phyloP scores from a whole-genome alignment of 352 stramenopile genomes.

The Phytophthora tentaculata region DNA sequence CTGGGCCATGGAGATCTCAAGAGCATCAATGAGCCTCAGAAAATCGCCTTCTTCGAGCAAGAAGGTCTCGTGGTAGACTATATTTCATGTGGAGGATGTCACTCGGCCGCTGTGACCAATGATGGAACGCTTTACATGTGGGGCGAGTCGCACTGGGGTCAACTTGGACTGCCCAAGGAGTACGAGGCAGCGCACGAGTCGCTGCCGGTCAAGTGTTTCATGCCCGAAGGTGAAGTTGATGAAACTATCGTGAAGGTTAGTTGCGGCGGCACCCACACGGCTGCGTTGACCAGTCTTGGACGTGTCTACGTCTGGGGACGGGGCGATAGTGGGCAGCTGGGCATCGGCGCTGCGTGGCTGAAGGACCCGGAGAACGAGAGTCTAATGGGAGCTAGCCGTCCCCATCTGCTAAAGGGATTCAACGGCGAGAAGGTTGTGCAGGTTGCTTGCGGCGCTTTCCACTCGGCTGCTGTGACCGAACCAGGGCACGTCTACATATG shows the following conservation, averaged over 20 bases:
- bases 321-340: conserved; percentile 79
- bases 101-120: conserved; percentile 76
- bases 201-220: conserved; percentile 67
- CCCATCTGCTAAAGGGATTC: conserved; percentile 72
- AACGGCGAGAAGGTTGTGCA: conserved; percentile 76
- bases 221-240: conserved; percentile 49
- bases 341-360: conserved; percentile 69
- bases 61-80: conserved; percentile 63
- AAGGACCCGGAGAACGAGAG: conserved; percentile 68
- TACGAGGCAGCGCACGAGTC: conserved; percentile 65
- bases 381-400: conserved; percentile 59
- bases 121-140: conserved; percentile 83
- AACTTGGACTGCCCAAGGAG: conserved; percentile 75
- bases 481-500: conserved; percentile 78
- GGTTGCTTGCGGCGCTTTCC: conserved; percentile 83
- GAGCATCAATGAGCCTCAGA: conserved; percentile 64
- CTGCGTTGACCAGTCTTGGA: conserved; percentile 69
- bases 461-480: conserved; percentile 80
- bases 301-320: conserved; percentile 84
- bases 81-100: conserved; percentile 83
- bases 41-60: conserved; percentile 69
- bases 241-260: conserved; percentile 81
- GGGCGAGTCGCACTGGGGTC: conserved; percentile 84
- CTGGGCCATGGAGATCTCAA: conserved; percentile 80
- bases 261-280: conserved; percentile 81